Evolutionary conservation across 2,329 filamentous ascomycete species (phyloP).

Genomic region (Sclerotinia sclerotiorum): DNA sequence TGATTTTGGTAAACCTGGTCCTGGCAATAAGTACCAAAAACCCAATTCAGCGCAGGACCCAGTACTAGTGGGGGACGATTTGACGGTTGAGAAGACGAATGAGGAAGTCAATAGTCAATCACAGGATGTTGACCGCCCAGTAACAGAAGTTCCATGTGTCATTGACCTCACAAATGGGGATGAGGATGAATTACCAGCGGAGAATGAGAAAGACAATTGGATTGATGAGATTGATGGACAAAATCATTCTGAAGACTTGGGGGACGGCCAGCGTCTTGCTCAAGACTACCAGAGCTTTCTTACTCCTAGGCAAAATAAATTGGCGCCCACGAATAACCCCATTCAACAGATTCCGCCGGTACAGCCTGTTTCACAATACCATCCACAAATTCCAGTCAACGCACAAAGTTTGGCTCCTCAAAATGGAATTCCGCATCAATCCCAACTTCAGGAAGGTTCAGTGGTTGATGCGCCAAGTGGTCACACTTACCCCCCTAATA

Average conservation of each 20-base stretch:
- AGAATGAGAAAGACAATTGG: not conserved
- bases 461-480: no score
- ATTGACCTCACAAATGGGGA: not conserved
- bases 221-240: no score
- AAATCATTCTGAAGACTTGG: no score
- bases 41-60: not conserved
- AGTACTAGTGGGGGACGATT: rapidly evolving
- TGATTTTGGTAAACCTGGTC: not conserved
- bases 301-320: no score
- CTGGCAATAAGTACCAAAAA: not conserved
- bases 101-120: not conserved
- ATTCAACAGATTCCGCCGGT: rapidly evolving
- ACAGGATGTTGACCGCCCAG: not conserved
- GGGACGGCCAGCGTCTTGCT: not conserved
- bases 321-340: no score
- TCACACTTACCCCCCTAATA: not conserved
- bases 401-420: not conserved
- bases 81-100: rapidly evolving
- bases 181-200: rapidly evolving
- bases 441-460: not conserved
- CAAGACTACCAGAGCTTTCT: not conserved
- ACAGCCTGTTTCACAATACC: not conserved
- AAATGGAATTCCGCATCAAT: rapidly evolving
- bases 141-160: not conserved
- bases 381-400: not conserved